phyloP scores from a whole-genome alignment of 352 stramenopile species.

The Phytophthora uliginosa region DNA sequence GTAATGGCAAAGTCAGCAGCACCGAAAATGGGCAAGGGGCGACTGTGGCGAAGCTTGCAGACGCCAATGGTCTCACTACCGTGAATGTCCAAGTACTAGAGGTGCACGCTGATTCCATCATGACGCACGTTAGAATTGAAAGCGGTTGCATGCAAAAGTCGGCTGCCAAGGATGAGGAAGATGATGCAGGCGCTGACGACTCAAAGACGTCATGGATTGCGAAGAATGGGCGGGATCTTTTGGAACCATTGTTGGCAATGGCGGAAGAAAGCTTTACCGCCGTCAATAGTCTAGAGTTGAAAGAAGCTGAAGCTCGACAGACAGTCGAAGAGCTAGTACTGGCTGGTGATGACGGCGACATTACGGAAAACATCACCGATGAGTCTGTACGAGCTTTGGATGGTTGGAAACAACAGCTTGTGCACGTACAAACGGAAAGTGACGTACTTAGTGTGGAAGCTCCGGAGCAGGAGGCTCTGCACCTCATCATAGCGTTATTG shows the following conservation, averaged over 20 bases:
- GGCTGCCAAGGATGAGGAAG: conserved; percentile 34
- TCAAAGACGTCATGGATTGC: conserved; percentile 30
- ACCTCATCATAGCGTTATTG: conserved; percentile 66
- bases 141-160: conserved; percentile 74
- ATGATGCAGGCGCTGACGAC: conserved; percentile 31
- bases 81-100: conserved; percentile 29
- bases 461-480: conserved; percentile 64
- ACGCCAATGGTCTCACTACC: conserved; percentile 14
- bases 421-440: conserved; percentile 64
- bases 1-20: conserved; percentile 7
- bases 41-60: conserved; percentile 12
- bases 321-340: conserved; percentile 71
- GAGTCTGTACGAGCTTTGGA: conserved; percentile 81
- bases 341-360: conserved; percentile 37
- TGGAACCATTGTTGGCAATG: conserved; percentile 71
- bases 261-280: conserved; percentile 71
- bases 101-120: conserved; percentile 56
- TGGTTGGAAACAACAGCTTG: conserved; percentile 73
- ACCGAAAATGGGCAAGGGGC: conserved; percentile 9
- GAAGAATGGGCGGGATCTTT: conserved; percentile 45
- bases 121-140: conserved; percentile 78
- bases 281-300: conserved; percentile 74
- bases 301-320: conserved; percentile 69
- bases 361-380: conserved; percentile 53
- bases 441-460: conserved; percentile 74